Conservation (phyloP, 129 eudicot genomes). For the Escallonia rubra region DNA sequence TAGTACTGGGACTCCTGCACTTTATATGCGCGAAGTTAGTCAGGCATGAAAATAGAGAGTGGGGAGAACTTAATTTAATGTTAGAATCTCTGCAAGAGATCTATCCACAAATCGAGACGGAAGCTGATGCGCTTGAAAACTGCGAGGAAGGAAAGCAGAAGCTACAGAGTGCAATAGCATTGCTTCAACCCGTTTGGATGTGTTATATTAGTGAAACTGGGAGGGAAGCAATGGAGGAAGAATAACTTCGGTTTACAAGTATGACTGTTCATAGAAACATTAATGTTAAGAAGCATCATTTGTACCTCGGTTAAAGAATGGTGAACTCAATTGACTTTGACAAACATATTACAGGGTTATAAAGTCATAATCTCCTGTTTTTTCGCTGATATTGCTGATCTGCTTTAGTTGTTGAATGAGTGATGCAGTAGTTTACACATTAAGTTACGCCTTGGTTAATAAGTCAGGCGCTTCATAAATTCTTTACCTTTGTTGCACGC, state of each 20-base stretch:
- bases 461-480: no score
- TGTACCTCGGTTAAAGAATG: neutral
- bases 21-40: slow-evolving; percentile 57
- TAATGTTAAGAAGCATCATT: neutral
- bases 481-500: no score
- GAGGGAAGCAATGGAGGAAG: slow-evolving; percentile 40
- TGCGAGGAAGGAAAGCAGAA: slow-evolving; percentile 33
- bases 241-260: neutral
- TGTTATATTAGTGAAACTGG: slow-evolving; percentile 23
- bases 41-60: slow-evolving; percentile 29
- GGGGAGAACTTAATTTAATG: slow-evolving; percentile 49
- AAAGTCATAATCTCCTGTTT: neutral
- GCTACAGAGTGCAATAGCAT: slow-evolving; percentile 42
- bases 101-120: slow-evolving; percentile 43
- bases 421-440: no score
- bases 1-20: slow-evolving; percentile 47
- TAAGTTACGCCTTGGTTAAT: no score
- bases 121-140: slow-evolving; percentile 30
- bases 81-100: slow-evolving; percentile 35
- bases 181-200: slow-evolving; percentile 74
- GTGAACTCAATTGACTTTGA: no score
- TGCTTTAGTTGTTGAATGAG: no score
- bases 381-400: neutral
- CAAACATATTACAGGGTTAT: neutral
- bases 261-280: neutral